phyloP scores from a whole-genome alignment of 192 early-diverging fungal species.

The Phlyctochytrium planicorne region DNA sequence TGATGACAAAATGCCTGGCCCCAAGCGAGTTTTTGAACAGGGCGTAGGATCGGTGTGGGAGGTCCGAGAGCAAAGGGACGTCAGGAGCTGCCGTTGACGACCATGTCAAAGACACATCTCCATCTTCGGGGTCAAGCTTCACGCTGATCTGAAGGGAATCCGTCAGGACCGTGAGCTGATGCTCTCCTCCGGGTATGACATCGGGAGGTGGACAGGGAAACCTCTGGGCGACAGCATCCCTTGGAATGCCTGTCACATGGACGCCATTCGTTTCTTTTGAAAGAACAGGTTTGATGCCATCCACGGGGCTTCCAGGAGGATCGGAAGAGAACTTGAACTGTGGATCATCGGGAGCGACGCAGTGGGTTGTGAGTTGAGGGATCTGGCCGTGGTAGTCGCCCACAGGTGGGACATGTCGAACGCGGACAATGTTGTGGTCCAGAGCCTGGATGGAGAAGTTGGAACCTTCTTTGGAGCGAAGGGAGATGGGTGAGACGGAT shows the following conservation, averaged over 20 bases:
- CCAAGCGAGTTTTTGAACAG: conserved; percentile 10
- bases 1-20: conserved; percentile 43
- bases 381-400: background rate
- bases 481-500: background rate
- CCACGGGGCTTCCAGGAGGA: background rate
- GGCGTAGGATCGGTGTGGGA: conserved; percentile 47
- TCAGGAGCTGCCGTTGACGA: background rate
- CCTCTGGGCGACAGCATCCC: background rate
- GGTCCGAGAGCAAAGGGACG: conserved; percentile 48
- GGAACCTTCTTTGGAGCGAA: conserved; percentile 11
- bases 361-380: background rate
- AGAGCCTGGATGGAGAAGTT: conserved; percentile 8
- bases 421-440: conserved; percentile 6
- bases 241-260: background rate
- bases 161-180: conserved; percentile 10
- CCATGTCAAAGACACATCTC: conserved; percentile 8
- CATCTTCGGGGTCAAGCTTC: background rate
- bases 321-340: background rate
- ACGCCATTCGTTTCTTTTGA: background rate
- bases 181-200: background rate
- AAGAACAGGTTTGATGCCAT: background rate
- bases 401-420: conserved; percentile 9
- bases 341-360: conserved; percentile 1
- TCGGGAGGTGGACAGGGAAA: conserved; percentile 5
- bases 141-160: background rate